These are phyloP conservation scores for Botrytis fabae DNA, from an alignment of 2,329 filamentous ascomycete genomes.

Conservation along the genomic window DNA sequence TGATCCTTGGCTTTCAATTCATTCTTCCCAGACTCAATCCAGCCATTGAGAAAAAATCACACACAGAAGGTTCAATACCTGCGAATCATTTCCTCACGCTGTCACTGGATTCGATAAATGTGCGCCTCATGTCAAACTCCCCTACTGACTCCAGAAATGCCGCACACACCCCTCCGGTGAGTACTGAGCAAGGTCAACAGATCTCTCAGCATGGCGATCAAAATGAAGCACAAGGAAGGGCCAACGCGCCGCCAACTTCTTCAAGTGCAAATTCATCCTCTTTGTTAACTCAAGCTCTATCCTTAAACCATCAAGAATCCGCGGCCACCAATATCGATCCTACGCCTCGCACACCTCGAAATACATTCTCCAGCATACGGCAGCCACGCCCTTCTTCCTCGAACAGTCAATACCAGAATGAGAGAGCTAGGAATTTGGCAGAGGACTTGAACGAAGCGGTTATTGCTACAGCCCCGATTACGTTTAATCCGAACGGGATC, in stretches of 20 bases:
- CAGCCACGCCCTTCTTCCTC: constrained; percentile 15
- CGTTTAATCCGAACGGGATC: constrained; percentile 17
- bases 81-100: constrained; percentile 40
- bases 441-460: constrained; percentile 27
- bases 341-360: constrained; percentile 5
- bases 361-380: constrained; percentile 6
- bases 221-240: constrained; percentile 30
- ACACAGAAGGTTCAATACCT: constrained; percentile 30
- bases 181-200: constrained; percentile 33
- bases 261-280: constrained; percentile 33
- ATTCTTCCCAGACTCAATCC: constrained; percentile 13
- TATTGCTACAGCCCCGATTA: constrained; percentile 24
- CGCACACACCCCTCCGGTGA: constrained; percentile 39
- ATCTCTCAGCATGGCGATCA: constrained; percentile 32
- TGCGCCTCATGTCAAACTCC: constrained; percentile 41
- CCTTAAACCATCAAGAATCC: constrained; percentile 24
- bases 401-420: constrained; percentile 28
- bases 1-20: constrained; percentile 21
- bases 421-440: constrained; percentile 18
- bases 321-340: constrained; percentile 12
- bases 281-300: constrained; percentile 38
- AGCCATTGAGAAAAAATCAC: constrained; percentile 26
- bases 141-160: constrained; percentile 41
- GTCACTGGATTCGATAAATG: constrained; percentile 40
- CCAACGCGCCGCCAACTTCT: constrained; percentile 26